Evolutionary conservation across 2,329 filamentous ascomycete species (phyloP), one percentile per base, ranked within the genome.

Genomic region (Penicillium sp.): DNA sequence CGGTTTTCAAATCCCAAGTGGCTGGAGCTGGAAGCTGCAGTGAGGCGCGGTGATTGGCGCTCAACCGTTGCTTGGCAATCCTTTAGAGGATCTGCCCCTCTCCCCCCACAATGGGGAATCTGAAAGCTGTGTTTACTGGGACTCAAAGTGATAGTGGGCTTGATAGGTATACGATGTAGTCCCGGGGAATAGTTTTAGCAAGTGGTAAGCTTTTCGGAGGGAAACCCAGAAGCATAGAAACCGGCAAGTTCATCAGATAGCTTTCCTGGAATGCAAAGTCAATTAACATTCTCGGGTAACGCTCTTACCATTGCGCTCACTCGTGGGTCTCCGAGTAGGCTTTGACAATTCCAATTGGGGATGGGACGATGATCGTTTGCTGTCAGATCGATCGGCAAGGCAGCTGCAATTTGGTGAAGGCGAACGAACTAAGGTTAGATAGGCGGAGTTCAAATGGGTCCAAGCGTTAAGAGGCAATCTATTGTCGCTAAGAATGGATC

Each of bases 211-310:
- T 39, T 55, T 57, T 53, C 21, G 38, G 52, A 19, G 36, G 39
- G 13, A 45, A 38, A 25, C 15, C 9, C 25, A 41, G 41, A 38
- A 46, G 33, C 58, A 53, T 49, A 49, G 25, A 27, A 19, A 7
- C 5, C 13, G 41, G 47, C 52, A 57, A 58, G 48, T 36, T 49
- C 53, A n/a, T 25, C 9, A 31, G 23, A 34, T 39, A 38, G 45
- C 29, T 53, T 61, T 64, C 53, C 59, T 43, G 61, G 57, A 59
- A 61, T 38, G 48, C 48, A 46, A 46, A 55, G 50, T 58, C 15
- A 51, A 57, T 55, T 55, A 53, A 52, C 21, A 47, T 63, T 59
- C 51, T 55, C 16, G 27, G 23, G 29, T 25, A 27, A 41, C 27
- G 25, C 44, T 27, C 44, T 53, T 44, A 44, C 41, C 25, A 44